phyloP scores from a whole-genome alignment of 495 filamentous ascomycete genomes.

The Trichocladium uniseriatum region DNA sequence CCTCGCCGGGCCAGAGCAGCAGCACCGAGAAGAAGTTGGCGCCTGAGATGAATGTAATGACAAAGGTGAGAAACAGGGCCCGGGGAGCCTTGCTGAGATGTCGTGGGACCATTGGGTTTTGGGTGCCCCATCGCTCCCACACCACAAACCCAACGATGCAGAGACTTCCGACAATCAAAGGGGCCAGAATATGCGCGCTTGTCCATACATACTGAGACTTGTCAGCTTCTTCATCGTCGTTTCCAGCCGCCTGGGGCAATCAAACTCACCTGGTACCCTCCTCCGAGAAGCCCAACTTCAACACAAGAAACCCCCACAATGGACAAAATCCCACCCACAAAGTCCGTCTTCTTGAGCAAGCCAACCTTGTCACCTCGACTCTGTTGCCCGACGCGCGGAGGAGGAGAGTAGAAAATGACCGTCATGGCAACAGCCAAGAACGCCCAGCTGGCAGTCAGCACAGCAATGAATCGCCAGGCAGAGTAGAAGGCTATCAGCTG shows the following conservation, averaged over 20 bases:
- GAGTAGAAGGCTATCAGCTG: constrained; percentile 55
- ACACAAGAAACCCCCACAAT: constrained; percentile 55
- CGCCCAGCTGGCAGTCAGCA: constrained; percentile 52
- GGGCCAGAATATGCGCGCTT: constrained; percentile 34
- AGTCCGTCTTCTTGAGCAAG: constrained; percentile 52
- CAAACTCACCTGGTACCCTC: constrained; percentile 46
- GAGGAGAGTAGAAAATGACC: constrained; percentile 56
- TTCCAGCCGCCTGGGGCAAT: not conserved
- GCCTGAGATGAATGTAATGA: constrained; percentile 66
- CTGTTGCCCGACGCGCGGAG: constrained; percentile 46
- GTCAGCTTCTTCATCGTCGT: not conserved
- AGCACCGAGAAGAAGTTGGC: constrained; percentile 69
- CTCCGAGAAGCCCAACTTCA: constrained; percentile 59
- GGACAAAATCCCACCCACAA: constrained; percentile 57
- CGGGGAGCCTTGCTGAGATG: constrained; percentile 54
- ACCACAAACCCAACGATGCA: constrained; percentile 47
- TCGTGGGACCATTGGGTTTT: constrained; percentile 57
- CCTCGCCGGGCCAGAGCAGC: constrained; percentile 66
- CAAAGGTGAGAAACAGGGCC: constrained; percentile 51
- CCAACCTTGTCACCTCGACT: constrained; percentile 40
- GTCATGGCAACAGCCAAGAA: constrained; percentile 54
- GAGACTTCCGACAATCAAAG: constrained; percentile 51
- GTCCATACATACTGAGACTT: constrained; percentile 26
- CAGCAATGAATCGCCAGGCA: constrained; percentile 56
- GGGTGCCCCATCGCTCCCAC: constrained; percentile 55